Evolutionary conservation across 2,329 filamentous ascomycete genomes (phyloP).

Genomic region (Hypoxylon sp.): DNA sequence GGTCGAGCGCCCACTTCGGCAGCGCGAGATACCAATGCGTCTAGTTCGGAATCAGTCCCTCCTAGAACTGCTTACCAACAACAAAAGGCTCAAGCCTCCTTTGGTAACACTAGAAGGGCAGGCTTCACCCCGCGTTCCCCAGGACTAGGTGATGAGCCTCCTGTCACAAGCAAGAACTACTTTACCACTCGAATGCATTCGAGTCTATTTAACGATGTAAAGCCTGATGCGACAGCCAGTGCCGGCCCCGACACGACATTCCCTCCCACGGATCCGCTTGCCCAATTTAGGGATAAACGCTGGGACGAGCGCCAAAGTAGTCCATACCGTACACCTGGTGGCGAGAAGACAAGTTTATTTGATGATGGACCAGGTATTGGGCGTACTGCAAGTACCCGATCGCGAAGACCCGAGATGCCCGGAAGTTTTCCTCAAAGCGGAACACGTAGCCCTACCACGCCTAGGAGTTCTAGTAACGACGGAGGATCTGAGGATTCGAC

Average conservation of each 20-base stretch:
- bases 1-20: conserved; percentile 52
- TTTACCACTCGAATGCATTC: conserved; percentile 57
- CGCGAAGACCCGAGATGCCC: conserved; percentile 49
- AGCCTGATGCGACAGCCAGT: conserved; percentile 41
- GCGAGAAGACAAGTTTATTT: conserved; percentile 72
- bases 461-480: conserved; percentile 51
- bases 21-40: conserved; percentile 46
- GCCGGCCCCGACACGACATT: conserved; percentile 16
- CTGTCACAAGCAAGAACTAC: conserved; percentile 66
- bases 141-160: conserved; percentile 66
- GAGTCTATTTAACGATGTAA: conserved; percentile 51
- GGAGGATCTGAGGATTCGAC: conserved; percentile 49
- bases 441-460: conserved; percentile 51
- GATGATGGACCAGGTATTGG: conserved; percentile 61
- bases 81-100: conserved; percentile 69
- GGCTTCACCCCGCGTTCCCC: conserved; percentile 67
- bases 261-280: conserved; percentile 63
- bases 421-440: conserved; percentile 49
- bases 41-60: conserved; percentile 56
- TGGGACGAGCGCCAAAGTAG: conserved; percentile 69
- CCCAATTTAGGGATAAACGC: conserved; percentile 62
- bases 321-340: conserved; percentile 69
- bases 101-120: conserved; percentile 61
- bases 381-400: conserved; percentile 63
- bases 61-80: conserved; percentile 67